phyloP scores from a whole-genome alignment of 2,329 filamentous ascomycete species.

The Blastomyces parvus region DNA sequence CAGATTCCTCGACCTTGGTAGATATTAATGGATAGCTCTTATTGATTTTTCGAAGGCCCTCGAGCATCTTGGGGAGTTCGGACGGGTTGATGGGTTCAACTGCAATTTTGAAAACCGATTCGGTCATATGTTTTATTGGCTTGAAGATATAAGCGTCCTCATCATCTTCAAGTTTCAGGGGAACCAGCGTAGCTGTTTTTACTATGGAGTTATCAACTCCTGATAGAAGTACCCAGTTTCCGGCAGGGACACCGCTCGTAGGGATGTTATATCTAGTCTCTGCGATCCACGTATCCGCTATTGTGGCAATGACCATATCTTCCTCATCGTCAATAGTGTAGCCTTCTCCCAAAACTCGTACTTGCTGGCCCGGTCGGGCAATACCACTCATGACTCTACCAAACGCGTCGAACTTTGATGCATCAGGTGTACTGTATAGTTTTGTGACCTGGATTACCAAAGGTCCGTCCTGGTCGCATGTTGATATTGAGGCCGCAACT shows the following conservation, averaged over 20 bases:
- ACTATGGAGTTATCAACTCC: constrained; percentile 97
- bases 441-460: constrained; percentile 90
- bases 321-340: constrained; percentile 97
- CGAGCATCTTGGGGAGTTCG: constrained; percentile 96
- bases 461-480: constrained; percentile 81
- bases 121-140: constrained; percentile 86
- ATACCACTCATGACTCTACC: constrained; percentile 90
- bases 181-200: constrained; percentile 87
- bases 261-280: constrained; percentile 90
- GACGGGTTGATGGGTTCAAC: constrained; percentile 98
- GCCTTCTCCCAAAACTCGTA: constrained; percentile 86
- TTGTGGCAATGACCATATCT: constrained; percentile 82
- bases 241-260: constrained; percentile 83
- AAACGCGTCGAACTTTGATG: constrained; percentile 82
- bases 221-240: constrained; percentile 83
- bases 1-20: constrained; percentile 96
- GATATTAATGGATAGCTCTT: constrained; percentile 94
- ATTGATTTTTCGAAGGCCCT: constrained; percentile 91
- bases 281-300: constrained; percentile 78
- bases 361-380: constrained; percentile 67
- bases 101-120: constrained; percentile 94
- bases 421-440: constrained; percentile 80
- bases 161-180: constrained; percentile 67
- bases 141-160: constrained; percentile 95
- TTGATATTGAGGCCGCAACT: constrained; percentile 66